Conservation (phyloP, 169 alveolate genomes). For the Plasmodium cynomolgi region DNA sequence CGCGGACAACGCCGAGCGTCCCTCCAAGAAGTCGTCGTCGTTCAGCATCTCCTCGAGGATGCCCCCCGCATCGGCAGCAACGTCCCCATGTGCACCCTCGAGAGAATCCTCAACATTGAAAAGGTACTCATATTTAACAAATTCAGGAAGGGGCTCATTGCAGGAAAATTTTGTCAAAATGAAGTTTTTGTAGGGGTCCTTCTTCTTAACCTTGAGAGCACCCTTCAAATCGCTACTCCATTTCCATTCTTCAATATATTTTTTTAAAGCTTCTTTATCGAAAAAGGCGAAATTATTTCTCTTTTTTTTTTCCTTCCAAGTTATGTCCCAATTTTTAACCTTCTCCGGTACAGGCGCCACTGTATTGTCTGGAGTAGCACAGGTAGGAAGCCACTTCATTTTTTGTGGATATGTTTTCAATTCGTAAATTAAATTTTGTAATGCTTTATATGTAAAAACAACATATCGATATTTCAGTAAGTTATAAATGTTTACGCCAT, state of each 20-base stretch:
- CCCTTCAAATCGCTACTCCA: constrained; percentile 87
- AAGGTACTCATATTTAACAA: constrained; percentile 77
- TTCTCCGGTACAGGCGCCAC: constrained; percentile 87
- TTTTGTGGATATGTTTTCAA: constrained; percentile 86
- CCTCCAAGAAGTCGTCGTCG: constrained; percentile 31
- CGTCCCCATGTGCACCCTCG: constrained; percentile 48
- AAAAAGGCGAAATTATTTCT: constrained; percentile 29
- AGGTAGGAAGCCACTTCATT: constrained; percentile 86
- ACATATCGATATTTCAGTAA: constrained; percentile 87
- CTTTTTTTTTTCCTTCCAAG: constrained; percentile 84
- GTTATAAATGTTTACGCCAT: constrained; percentile 87
- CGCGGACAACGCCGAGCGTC: constrained; percentile 28
- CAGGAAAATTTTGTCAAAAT: constrained; percentile 74
- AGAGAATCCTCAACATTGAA: constrained; percentile 77
- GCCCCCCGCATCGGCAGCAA: constrained; percentile 9
- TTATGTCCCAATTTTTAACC: constrained; percentile 87
- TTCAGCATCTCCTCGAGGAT: constrained; percentile 65
- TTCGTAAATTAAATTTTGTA: constrained; percentile 83
- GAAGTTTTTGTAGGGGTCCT: constrained; percentile 82
- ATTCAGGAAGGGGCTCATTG: constrained; percentile 66
- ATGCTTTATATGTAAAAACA: constrained; percentile 88
- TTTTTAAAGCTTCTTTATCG: constrained; percentile 79
- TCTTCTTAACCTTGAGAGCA: constrained; percentile 81
- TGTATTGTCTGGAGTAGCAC: constrained; percentile 87
- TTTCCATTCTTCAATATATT: constrained; percentile 85